Base-by-base conservation (phyloP, 495 filamentous ascomycete species). In the Trichocladium antarcticum region DNA sequence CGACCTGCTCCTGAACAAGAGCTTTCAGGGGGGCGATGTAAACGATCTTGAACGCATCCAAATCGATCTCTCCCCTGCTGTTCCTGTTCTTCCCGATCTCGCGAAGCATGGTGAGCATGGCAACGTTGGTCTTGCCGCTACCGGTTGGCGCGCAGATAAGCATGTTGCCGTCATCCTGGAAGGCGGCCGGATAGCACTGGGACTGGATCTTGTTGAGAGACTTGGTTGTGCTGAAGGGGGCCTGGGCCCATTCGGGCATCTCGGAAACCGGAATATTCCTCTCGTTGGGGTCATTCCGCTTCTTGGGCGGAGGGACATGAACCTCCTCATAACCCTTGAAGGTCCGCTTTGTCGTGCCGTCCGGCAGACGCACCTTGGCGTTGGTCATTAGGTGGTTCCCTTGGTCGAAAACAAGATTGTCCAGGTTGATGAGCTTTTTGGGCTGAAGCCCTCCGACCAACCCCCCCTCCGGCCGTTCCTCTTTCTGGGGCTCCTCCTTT, bases 311-410 rank as follows among this genome's bases (percentile, higher is more conserved):
- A 1, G 93, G 92, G 14, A 99, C 88, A 59, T 96, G 92, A 49
- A 96, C 94, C 62, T 99, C 92, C 64, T 97, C 92, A 52, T 96
- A 99, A 22, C 93, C 92, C 66, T 97, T 97, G 69, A 95, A 95
- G 0, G 85, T 87, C 11, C 87, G 78, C 65, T 97, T 95, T 0
- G 84, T 95, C 1, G 93, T 94, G 20, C 93, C 92, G 58, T 95
- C 85, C 1, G 92, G 92, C n/a, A 97, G 76, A 53, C 84, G 87
- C 40, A 97, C 89, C 63, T 84, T 95, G 2, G 88, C 82, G 57
- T 99, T 97, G 9, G 93, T 95, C 89, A 97, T 97, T 15, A 97
- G 74, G 70, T 99, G 92, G 56, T 95, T 97, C 14, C 92, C 92
- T 64, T 97, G 92, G 57, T 96, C 90, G 64, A 99, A 99, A 27